Evolutionary conservation across 257 asterid genomes (phyloP).

Genomic region (Solanum pimpinellifolium): DNA sequence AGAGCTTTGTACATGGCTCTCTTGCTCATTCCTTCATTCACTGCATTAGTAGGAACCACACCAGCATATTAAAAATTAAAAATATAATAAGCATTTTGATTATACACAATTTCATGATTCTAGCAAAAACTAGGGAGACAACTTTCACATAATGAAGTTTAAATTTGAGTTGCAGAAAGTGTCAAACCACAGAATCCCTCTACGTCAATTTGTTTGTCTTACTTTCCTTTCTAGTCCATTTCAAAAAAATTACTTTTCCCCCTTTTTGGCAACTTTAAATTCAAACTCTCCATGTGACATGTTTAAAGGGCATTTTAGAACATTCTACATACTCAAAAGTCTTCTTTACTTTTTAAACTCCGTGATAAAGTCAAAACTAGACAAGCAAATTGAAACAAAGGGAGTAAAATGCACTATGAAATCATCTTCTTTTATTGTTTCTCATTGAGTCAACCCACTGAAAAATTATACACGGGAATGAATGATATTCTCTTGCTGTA

Average conservation of each 20-base stretch:
- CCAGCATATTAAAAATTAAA: background rate
- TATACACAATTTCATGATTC: background rate
- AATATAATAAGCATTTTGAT: background rate
- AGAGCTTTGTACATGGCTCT: conserved; percentile 61
- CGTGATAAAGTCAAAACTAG: background rate
- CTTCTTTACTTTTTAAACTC: background rate
- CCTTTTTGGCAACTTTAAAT: background rate
- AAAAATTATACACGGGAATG: background rate
- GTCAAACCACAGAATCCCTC: background rate
- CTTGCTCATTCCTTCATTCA: conserved; percentile 68
- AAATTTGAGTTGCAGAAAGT: background rate
- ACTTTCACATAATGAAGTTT: background rate
- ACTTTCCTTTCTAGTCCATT: background rate
- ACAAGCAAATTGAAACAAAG: background rate
- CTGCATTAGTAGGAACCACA: conserved; percentile 20
- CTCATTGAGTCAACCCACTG: background rate
- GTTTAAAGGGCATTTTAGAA: background rate
- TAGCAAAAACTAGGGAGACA: background rate
- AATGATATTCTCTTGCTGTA: background rate
- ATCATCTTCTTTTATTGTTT: background rate
- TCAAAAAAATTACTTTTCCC: background rate
- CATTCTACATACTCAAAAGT: background rate
- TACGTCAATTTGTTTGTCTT: background rate
- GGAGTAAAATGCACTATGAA: background rate
- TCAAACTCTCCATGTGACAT: background rate